Evolutionary conservation across 2,329 filamentous ascomycete species (phyloP).

Genomic region (Talaromyces atroroseus): DNA sequence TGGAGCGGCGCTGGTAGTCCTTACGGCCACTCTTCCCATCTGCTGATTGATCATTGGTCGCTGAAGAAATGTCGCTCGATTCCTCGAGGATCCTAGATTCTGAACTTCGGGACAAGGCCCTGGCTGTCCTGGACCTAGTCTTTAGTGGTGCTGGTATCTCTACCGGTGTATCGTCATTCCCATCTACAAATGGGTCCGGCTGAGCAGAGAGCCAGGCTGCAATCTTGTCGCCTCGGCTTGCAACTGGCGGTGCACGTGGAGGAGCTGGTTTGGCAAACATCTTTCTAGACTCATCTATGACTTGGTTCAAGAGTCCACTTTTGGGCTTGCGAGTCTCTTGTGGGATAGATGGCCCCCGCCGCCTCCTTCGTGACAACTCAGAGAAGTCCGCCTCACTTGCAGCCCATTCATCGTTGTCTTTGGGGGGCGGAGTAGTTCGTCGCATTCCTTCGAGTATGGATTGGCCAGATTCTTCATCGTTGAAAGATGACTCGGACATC

Average conservation of each 20-base stretch:
- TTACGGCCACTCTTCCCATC: not conserved
- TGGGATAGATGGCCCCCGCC: slow-evolving; percentile 18
- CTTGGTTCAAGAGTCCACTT: slow-evolving; percentile 39
- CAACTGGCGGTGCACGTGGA: slow-evolving; percentile 27
- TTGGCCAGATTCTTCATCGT: slow-evolving; percentile 19
- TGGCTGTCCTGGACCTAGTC: slow-evolving; percentile 35
- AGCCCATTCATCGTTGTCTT: slow-evolving; percentile 31
- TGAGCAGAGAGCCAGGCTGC: slow-evolving; percentile 58
- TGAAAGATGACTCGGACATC: slow-evolving; percentile 16
- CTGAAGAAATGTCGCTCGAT: slow-evolving; percentile 17
- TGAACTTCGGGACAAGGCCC: slow-evolving; percentile 18
- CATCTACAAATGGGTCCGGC: slow-evolving; percentile 51
- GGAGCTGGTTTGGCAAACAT: slow-evolving; percentile 40
- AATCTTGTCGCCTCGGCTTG: slow-evolving; percentile 47
- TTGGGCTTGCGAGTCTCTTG: slow-evolving; percentile 28
- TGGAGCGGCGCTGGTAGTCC: slow-evolving; percentile 1
- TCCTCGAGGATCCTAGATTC: slow-evolving; percentile 21
- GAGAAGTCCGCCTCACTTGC: slow-evolving; percentile 37
- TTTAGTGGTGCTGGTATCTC: slow-evolving; percentile 39
- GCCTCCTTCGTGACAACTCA: slow-evolving; percentile 32
- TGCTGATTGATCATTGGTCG: slow-evolving; percentile 8
- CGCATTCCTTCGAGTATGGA: slow-evolving; percentile 21
- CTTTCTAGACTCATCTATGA: slow-evolving; percentile 41
- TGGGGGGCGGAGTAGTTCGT: slow-evolving; percentile 22
- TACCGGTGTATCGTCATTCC: slow-evolving; percentile 33